Conservation (phyloP, 208 protist species). For the Tritrichomonas foetus region DNA sequence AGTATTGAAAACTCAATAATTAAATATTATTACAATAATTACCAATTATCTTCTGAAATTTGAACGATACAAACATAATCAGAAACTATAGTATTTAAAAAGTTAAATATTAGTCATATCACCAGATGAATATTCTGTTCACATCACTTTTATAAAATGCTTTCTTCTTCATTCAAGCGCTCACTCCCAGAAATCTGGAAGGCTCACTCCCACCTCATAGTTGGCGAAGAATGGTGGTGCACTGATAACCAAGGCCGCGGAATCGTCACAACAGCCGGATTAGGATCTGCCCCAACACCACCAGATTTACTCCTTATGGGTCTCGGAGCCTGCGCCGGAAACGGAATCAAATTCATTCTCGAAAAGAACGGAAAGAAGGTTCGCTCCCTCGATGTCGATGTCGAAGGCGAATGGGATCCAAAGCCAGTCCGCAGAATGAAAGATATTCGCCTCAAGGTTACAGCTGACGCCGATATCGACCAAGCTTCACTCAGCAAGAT, state of each 20-base stretch:
- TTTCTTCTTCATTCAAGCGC: not conserved
- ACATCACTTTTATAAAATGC: not conserved
- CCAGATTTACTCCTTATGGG: constrained; percentile 29
- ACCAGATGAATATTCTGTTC: no score
- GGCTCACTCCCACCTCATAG: not conserved
- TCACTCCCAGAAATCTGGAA: not conserved
- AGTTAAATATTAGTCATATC: no score
- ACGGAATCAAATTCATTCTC: not conserved
- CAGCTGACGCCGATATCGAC: not conserved
- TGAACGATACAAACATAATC: no score
- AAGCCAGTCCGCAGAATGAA: not conserved
- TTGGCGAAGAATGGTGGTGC: not conserved
- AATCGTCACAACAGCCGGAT: not conserved
- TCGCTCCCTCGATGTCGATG: not conserved
- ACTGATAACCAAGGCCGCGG: not conserved
- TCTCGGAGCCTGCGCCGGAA: constrained; percentile 10
- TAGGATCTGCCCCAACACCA: constrained; percentile 32
- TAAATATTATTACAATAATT: no score
- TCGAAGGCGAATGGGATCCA: not conserved
- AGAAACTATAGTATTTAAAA: no score
- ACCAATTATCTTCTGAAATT: no score
- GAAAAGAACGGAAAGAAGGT: not conserved
- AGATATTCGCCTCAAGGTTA: not conserved
- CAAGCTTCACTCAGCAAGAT: not conserved
- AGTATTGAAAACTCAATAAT: no score